Conservation (phyloP, 495 filamentous ascomycete species). For the Podospora sp. region DNA sequence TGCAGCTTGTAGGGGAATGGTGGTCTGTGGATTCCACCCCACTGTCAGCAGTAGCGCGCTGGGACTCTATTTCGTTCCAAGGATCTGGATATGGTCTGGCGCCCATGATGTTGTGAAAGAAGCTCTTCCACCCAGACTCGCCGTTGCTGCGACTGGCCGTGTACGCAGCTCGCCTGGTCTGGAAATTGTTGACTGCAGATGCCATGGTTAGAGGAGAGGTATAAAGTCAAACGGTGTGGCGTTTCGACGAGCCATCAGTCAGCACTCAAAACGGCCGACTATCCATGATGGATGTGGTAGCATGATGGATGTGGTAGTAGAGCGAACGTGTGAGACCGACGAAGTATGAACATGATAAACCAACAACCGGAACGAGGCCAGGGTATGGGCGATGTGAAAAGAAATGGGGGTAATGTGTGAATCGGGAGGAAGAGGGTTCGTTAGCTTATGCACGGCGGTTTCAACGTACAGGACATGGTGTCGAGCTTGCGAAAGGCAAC, state of each 20-base stretch:
- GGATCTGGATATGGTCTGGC: background rate
- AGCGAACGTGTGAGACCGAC: background rate
- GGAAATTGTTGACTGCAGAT: conserved; percentile 6
- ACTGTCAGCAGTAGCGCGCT: background rate
- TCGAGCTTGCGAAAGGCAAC: background rate
- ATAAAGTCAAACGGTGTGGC: background rate
- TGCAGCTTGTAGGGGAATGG: background rate
- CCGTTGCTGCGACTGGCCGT: conserved; percentile 8
- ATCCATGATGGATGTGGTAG: background rate
- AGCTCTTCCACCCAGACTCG: conserved; percentile 7
- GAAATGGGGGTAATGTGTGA: background rate
- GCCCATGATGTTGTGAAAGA: conserved; percentile 13
- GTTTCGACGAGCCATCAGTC: background rate
- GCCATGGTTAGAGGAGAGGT: conserved; percentile 2
- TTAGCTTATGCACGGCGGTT: background rate
- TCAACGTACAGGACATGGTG: background rate
- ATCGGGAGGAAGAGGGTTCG: background rate
- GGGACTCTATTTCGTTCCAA: conserved; percentile 1
- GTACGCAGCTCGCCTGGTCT: conserved; percentile 9
- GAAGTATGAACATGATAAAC: background rate
- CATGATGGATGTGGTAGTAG: background rate
- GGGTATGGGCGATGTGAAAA: background rate
- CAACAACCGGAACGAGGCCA: background rate
- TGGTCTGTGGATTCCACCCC: background rate
- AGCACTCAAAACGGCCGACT: background rate